Evolutionary conservation across 805 yeast genomes (phyloP).

Genomic region (Candida sphagnicola): DNA sequence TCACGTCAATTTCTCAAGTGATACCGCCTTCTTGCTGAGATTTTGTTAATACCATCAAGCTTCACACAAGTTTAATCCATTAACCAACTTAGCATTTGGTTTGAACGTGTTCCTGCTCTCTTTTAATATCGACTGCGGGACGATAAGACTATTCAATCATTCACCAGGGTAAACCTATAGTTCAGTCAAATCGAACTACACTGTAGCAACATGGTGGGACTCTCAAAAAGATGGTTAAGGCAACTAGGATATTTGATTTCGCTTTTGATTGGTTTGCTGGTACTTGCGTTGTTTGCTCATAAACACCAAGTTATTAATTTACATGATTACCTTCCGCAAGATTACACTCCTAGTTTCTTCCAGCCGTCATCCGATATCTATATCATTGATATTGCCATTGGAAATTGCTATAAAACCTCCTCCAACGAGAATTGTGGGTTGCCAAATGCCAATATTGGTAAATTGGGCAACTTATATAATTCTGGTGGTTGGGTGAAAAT

Average conservation of each 20-base stretch:
- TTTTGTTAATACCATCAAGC: too few relatives aligned
- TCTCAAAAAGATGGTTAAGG: conserved; percentile 31
- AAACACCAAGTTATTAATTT: conserved; percentile 27
- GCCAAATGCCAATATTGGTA: conserved; percentile 20
- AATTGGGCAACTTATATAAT: conserved; percentile 19
- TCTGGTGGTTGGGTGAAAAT: conserved; percentile 38
- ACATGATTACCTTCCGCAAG: conserved; percentile 23
- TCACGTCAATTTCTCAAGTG: too few relatives aligned
- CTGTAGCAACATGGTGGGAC: conserved; percentile 15
- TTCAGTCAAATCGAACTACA: too few relatives aligned
- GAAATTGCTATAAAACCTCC: conserved; percentile 22
- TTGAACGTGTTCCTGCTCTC: too few relatives aligned
- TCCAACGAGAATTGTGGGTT: conserved; percentile 23
- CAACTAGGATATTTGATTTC: conserved; percentile 19
- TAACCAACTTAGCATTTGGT: too few relatives aligned
- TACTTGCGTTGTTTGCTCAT: conserved; percentile 35
- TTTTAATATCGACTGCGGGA: too few relatives aligned
- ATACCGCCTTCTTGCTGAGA: too few relatives aligned
- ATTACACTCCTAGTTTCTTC: conserved; percentile 34
- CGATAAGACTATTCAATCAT: too few relatives aligned
- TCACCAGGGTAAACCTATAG: too few relatives aligned
- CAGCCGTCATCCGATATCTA: conserved; percentile 37
- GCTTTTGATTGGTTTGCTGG: conserved; percentile 13
- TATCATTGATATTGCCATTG: conserved; percentile 39
- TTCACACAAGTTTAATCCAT: too few relatives aligned